Evolutionary conservation across 768 basidiomycete genomes (phyloP), one percentile per base, ranked within the genome.

Genomic region (Kwoniella sp.): DNA sequence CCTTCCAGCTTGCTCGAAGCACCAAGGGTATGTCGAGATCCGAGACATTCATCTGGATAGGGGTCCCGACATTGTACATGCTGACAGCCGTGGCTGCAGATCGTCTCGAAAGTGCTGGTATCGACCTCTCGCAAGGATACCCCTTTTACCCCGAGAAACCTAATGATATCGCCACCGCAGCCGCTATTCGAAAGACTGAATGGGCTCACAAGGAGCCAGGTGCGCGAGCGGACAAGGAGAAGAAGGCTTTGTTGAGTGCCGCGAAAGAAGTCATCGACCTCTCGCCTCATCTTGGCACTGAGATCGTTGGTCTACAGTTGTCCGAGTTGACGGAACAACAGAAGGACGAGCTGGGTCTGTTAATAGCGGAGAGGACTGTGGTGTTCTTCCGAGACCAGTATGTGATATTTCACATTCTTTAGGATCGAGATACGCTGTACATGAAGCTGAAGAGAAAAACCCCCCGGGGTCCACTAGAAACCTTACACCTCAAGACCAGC

Each of bases 261-360:
- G 89, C 87, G 7, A 81, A 81, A 58, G 89, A 86, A 73, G 85
- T 90, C 58, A 84, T 83, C 65, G 83, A 89, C 69, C 80, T 90
- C 53, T 89, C 89, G 0, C 88, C 88, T 2, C 81, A 83, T 33
- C 87, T 91, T 68, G 90, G 67, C 40, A 65, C 64, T 1, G 65
- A 66, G 73, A 80, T 91, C 48, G 76, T 80, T 9, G 89, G 89
- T 9, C 81, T 91, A 66, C 88, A 91, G 79, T 82, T 91, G 25
- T 82, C 87, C 59, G 85, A 88, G 70, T 81, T 90, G 12, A 83
- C 86, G 2, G 81, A 84, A 60, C 64, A 80, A 26, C 89, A 91
- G 78, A 91, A 89, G 80, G 88, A 91, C 72, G 90, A 91, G 71
- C 82, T 91, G 2, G 88, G 89, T 3, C 80, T 91, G 17, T 83